Evolutionary conservation across 2,329 filamentous ascomycete species (phyloP), one percentile per base, ranked within the genome.

Genomic region (Anthostomella pinea): DNA sequence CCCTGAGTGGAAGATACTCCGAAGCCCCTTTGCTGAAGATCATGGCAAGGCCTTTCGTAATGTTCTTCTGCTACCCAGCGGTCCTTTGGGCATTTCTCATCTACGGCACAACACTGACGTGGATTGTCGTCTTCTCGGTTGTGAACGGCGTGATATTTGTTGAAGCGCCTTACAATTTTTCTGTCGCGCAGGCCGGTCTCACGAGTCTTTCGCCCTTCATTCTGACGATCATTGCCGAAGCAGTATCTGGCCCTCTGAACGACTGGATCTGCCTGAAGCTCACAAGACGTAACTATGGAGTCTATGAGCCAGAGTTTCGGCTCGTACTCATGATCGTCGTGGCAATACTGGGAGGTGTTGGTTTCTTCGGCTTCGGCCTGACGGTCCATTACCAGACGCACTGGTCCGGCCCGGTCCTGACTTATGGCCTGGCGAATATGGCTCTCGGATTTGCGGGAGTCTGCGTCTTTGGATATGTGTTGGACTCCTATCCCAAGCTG

Each of bases 121-220:
- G 66, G 43, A 60, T 61, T 24, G 65, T 68, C n/a, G 62, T 64
- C 3, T 59, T 66, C 25, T 63, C 63, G 4, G 65, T 64, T 41
- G 62, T 63, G 29, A 58, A 68, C 41, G 62, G 65, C 8, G 65
- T 64, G 30, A 62, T 69, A 19, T 69, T 70, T 56, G 61, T 58
- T 33, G 52, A 52, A 4, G 57, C 62, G 8, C 76, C 76, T 0
- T 79, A 72, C 67, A 69, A 75, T 53, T 80, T 79, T 51, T 64
- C 58, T 22, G 67, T 75, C 38, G 67, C 68, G 2, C 67, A 67
- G 2, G 70, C 75, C 3, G 75, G 73, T 1, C 70, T 79, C 35
- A 78, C 79, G 72, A 77, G 76, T 41, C 60, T 79, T 2, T 74
- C 76, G 0, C 74, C 69, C 4, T 52, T 77, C 2, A 71, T 77